These are phyloP conservation scores for Dryadomyces quercivorus DNA, from an alignment of 2,329 filamentous ascomycete genomes.

Conservation along the genomic window DNA sequence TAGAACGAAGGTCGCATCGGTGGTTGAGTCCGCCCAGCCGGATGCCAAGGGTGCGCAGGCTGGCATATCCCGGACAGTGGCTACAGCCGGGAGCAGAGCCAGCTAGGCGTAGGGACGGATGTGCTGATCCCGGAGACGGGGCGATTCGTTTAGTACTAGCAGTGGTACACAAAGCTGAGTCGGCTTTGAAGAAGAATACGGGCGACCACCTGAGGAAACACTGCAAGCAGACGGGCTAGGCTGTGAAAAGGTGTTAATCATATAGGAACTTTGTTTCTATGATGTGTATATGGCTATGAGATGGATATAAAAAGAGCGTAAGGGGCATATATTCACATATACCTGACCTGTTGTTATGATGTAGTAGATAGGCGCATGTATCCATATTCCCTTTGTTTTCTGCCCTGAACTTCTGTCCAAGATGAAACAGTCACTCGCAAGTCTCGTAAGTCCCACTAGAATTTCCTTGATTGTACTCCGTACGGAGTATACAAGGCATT, in stretches of 20 bases:
- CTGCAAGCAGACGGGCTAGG: no score
- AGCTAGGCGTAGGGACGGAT: background rate
- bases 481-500: no score
- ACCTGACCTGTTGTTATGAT: background rate
- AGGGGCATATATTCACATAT: background rate
- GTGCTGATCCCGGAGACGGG: no score
- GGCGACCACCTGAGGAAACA: slow-evolving; percentile 38
- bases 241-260: no score
- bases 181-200: slow-evolving; percentile 32
- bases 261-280: no score
- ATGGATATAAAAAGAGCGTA: background rate
- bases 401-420: no score
- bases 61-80: background rate
- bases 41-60: slow-evolving; percentile 14
- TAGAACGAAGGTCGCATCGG: slow-evolving; percentile 12
- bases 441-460: no score
- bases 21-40: slow-evolving; percentile 17
- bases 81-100: background rate
- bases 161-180: slow-evolving; percentile 36
- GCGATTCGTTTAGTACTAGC: slow-evolving; percentile 14
- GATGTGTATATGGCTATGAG: slow-evolving; percentile 23
- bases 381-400: background rate
- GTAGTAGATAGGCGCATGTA: background rate
- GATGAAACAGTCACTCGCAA: background rate
- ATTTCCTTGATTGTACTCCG: no score